Conservation (phyloP, 1,139 yeast species). For the Candida frijolesensis region DNA sequence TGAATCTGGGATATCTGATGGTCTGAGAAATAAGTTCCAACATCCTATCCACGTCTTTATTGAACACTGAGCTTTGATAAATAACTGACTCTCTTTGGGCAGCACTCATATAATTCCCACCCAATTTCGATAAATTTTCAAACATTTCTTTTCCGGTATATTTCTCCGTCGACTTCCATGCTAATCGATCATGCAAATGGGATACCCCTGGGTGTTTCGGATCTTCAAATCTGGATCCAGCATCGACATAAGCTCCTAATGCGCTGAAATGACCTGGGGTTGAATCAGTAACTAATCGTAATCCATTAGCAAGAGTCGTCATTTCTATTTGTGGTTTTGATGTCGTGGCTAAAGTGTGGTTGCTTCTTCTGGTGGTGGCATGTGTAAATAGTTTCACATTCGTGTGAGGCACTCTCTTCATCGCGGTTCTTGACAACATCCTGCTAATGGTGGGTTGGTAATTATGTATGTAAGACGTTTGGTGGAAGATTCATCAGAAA, state of each 20-base stretch:
- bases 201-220: slow-evolving; percentile 65
- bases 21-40: slow-evolving; percentile 80
- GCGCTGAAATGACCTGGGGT: slow-evolving; percentile 92
- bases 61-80: slow-evolving; percentile 94
- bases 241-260: slow-evolving; percentile 84
- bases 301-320: slow-evolving; percentile 71
- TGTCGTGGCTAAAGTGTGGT: neutral
- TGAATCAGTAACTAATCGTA: slow-evolving; percentile 81
- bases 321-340: slow-evolving; percentile 26
- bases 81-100: slow-evolving; percentile 90
- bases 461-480: neutral
- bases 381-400: neutral
- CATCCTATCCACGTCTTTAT: slow-evolving; percentile 83
- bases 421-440: neutral
- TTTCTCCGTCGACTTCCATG: slow-evolving; percentile 77
- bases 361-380: neutral
- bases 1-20: slow-evolving; percentile 65
- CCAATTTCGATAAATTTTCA: slow-evolving; percentile 73
- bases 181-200: slow-evolving; percentile 82
- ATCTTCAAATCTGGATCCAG: slow-evolving; percentile 84
- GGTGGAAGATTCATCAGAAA: neutral
- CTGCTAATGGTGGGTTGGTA: neutral
- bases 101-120: slow-evolving; percentile 94
- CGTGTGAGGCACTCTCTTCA: neutral
- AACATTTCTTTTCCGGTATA: slow-evolving; percentile 71